Conservation (phyloP, 2,329 filamentous ascomycete genomes). For the Botrytis cinerea region DNA sequence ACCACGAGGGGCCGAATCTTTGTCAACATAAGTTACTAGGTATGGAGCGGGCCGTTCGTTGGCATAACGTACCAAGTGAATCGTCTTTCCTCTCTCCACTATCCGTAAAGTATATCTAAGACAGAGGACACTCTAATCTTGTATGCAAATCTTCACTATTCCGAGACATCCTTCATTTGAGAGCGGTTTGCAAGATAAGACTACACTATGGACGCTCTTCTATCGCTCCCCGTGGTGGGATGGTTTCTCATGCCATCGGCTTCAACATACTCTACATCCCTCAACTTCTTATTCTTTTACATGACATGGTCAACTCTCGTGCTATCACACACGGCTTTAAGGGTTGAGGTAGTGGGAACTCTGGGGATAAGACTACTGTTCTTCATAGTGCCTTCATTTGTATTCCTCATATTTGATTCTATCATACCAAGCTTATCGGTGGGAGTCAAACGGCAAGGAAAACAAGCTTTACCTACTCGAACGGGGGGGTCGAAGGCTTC, state of each 20-base stretch:
- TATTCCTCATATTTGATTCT: conserved; percentile 74
- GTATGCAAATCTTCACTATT: neutral
- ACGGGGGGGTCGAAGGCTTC: conserved; percentile 41
- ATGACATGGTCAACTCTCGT: conserved; percentile 72
- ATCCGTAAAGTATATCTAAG: neutral
- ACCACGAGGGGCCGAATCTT: conserved; percentile 9
- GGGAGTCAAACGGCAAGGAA: conserved; percentile 67
- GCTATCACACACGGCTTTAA: conserved; percentile 71
- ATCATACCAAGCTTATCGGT: conserved; percentile 68
- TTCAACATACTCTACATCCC: conserved; percentile 72
- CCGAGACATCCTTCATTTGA: neutral
- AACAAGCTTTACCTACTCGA: conserved; percentile 52
- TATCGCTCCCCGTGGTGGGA: conserved; percentile 72
- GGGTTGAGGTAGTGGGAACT: conserved; percentile 73
- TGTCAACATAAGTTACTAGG: neutral
- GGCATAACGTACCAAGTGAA: neutral
- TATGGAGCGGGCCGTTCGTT: conserved; percentile 16
- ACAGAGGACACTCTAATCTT: neutral
- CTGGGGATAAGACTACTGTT: conserved; percentile 67
- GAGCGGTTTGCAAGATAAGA: neutral
- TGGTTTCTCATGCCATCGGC: conserved; percentile 63
- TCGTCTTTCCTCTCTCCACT: neutral
- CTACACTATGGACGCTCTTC: conserved; percentile 60
- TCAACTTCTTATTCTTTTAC: conserved; percentile 88
- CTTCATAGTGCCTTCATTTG: conserved; percentile 70